A percentile compares a stretch with the other conserved stretches of the same genome.
phyloP scores from a whole-genome alignment of 2,329 filamentous ascomycete genomes.

The Dothideomycetidae sp. region DNA sequence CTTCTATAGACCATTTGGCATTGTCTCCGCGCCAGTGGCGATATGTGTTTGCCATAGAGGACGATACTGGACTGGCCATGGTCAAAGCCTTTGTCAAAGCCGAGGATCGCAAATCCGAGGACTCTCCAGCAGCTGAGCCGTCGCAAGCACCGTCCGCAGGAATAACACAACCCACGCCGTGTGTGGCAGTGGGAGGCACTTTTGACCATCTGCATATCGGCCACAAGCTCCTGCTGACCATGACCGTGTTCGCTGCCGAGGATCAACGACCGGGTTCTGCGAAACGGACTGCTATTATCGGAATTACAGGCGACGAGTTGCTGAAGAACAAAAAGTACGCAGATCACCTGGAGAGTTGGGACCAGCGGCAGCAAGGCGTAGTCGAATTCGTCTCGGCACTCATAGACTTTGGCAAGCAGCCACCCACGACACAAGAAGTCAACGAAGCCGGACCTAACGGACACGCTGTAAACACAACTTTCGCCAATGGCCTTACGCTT shows the following conservation, averaged over 20 bases:
- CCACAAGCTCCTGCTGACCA: conserved; percentile 92
- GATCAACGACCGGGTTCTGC: conserved; percentile 25
- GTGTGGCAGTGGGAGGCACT: conserved; percentile 73
- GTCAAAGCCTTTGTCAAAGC: conserved; percentile 31
- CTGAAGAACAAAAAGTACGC: conserved; percentile 81
- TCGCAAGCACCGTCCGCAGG: conserved; percentile 9
- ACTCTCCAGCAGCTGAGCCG: neutral
- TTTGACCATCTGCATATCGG: conserved; percentile 94
- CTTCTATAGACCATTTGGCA: conserved; percentile 35
- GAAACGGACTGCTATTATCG: conserved; percentile 48
- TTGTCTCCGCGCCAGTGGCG: conserved; percentile 44
- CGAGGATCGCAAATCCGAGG: conserved; percentile 9
- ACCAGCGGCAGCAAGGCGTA: conserved; percentile 52
- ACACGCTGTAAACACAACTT: conserved; percentile 40
- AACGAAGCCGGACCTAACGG: conserved; percentile 34
- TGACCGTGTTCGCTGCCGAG: conserved; percentile 58
- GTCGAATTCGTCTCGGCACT: conserved; percentile 55
- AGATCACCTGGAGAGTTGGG: conserved; percentile 69
- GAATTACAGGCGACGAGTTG: conserved; percentile 77
- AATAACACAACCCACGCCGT: conserved; percentile 31
- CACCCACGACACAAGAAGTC: conserved; percentile 20
- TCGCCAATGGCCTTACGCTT: conserved; percentile 51
- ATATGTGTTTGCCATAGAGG: conserved; percentile 50
- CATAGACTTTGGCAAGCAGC: conserved; percentile 37
- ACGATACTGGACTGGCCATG: conserved; percentile 48